phyloP scores from a whole-genome alignment of 768 basidiomycete species.

The Amanita thiersii region DNA sequence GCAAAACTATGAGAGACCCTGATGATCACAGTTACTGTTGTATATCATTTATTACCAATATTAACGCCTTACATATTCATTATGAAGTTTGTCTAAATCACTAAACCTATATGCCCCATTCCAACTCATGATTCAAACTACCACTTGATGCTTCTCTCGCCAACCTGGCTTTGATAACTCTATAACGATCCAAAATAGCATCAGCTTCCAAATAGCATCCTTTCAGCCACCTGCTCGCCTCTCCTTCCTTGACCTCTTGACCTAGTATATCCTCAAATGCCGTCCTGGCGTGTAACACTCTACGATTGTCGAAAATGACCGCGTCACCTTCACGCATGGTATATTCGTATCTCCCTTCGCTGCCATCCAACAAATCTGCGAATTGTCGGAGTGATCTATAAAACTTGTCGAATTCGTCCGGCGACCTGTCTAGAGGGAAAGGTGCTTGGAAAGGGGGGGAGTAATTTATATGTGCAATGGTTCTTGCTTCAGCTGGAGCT shows the following conservation, averaged over 20 bases:
- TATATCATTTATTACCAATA: background rate
- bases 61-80: background rate
- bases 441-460: conserved; percentile 94
- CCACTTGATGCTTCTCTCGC: conserved; percentile 6
- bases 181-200: conserved; percentile 48
- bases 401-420: conserved; percentile 41
- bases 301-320: conserved; percentile 86
- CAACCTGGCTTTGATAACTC: conserved; percentile 36
- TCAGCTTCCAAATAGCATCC: conserved; percentile 78
- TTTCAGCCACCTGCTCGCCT: conserved; percentile 79
- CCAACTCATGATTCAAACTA: no score
- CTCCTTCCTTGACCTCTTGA: conserved; percentile 29
- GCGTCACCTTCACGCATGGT: conserved; percentile 76
- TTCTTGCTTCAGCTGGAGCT: conserved; percentile 10
- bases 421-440: conserved; percentile 40
- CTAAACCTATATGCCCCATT: no score
- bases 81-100: no score
- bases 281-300: conserved; percentile 82
- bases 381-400: conserved; percentile 51
- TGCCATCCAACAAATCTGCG: conserved; percentile 45
- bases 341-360: conserved; percentile 46
- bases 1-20: conserved; percentile 17
- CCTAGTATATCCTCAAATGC: conserved; percentile 49
- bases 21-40: background rate
- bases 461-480: conserved; percentile 74